Evolutionary conservation across 164 flowering plant genomes (phyloP), one percentile per base, ranked within the genome.

Genomic region (Tetrastigma voinierianum): DNA sequence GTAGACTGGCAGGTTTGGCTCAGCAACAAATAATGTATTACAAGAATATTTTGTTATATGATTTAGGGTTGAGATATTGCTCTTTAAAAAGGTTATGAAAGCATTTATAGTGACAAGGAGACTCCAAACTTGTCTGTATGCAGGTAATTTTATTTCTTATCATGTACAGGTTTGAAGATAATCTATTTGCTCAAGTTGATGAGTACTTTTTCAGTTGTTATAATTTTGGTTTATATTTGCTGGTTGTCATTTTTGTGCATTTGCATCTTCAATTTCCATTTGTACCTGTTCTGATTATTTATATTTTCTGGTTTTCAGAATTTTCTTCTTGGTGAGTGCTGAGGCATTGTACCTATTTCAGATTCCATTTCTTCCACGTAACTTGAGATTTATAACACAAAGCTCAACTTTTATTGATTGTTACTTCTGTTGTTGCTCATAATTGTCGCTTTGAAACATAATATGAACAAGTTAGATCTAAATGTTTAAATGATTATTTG

Each of bases 1-100:
- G 82, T 71, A 84, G 82, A 63, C 60, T 94, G 76, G 87, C 90
- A 83, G 97, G 97, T 64, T 61, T 85, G 69, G 96, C 46, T 64
- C 57, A 65, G 88, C 88, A 45, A 93, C 98, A 55, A 72, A 67
- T 63, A 93, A 90, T 77, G 86, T 74, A 70, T 97, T 96, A n/a
- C n/a, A n/a, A 66, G 98, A 93, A 76, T 93, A 90, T 80, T 82
- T 84, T 51, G 93, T 85, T 18, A 20, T 86, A 20, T 86, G 54
- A 80, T 89, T 70, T 93, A 53, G 98, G 97, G 54, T 43, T 93
- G 80, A 88, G 72, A 76, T 74, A 74, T 79, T 79, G 98, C 98
- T 61, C 81, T 90, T 51, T 51, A 72, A 56, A 84, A 82, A 74
- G 98, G 98, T 17, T 89, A 80, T 78, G 81, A 78, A 24, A 70